Base-by-base conservation (phyloP, 495 filamentous ascomycete genomes). In the Symbiotaphrina buchneri region DNA sequence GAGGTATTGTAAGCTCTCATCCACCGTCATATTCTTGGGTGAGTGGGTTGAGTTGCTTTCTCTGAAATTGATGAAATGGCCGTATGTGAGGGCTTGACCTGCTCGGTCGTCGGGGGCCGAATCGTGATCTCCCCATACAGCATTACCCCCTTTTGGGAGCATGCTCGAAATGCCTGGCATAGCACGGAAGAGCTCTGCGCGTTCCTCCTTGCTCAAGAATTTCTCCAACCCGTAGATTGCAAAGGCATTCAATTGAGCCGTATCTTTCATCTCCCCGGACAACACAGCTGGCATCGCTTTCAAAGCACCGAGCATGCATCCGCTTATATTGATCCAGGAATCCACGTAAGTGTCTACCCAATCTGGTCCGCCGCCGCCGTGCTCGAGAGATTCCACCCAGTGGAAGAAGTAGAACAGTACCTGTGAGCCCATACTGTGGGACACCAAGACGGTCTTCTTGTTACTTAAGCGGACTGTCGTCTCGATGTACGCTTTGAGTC, bases 151-250 rank as follows among this genome's bases (percentile, higher is more conserved):
- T 31, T 92, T 83, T n/a, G 87, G 87, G 1, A 97, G 62, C 83
- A 97, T 94, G 34, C 78, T 84, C 11, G 78, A 85, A 31, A 92
- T 80, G 3, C 87, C 87, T 0, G 87, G 90, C 84, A 95, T 95
- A 19, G 81, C 79, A 31, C 90, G 70, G 56, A 97, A 91, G 20
- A 97, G 81, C 46, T 94, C 82, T 5, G 75, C 80, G 27, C 87
- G 67, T 47, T 97, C 87, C 32, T 82, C 67, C 37, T 74, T 78
- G 39, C 70, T 77, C 4, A 97, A 62, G 49, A 97, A 97, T 42
- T 85, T 92, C 51, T 97, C 87, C 1, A 97, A 65, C 0, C 87
- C 90, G 42, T 94, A 97, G 8, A 97, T 83, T 6, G 87, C 87
- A 39, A 95, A 92, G n/a, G 83, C 65, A 47, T 95, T 97, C 10